Evolutionary conservation across 2,329 filamentous ascomycete genomes (phyloP).

Genomic region (Uncinocarpus reesii): DNA sequence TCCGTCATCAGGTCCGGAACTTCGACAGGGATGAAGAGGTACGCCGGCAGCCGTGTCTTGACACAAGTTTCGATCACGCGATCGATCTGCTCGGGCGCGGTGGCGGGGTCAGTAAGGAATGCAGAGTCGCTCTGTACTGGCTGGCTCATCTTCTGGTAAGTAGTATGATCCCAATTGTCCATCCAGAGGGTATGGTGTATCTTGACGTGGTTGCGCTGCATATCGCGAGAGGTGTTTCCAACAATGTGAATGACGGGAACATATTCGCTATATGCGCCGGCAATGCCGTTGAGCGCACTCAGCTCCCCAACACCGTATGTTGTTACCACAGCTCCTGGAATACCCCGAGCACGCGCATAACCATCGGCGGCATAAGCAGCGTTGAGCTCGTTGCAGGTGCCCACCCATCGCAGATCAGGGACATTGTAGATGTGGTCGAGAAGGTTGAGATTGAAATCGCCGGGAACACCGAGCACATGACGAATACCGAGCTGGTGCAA

Average conservation of each 20-base stretch:
- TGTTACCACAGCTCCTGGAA: constrained; percentile 39
- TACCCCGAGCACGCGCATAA: constrained; percentile 46
- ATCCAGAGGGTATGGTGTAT: constrained; percentile 28
- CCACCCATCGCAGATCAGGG: constrained; percentile 36
- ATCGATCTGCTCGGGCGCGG: constrained; percentile 20
- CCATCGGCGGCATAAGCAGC: constrained; percentile 40
- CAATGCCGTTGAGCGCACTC: constrained; percentile 28
- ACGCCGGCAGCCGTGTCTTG: constrained; percentile 19
- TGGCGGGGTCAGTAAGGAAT: constrained; percentile 21
- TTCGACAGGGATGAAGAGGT: constrained; percentile 22
- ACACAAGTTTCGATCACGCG: constrained; percentile 19
- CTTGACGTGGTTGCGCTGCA: constrained; percentile 38
- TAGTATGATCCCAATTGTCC: constrained; percentile 21
- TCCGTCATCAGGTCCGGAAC: constrained; percentile 17
- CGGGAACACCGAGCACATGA: constrained; percentile 16
- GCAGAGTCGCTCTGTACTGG: constrained; percentile 18
- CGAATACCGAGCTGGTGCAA: constrained; percentile 16
- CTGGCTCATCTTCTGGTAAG: constrained; percentile 18
- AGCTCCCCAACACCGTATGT: constrained; percentile 52
- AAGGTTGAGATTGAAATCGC: constrained; percentile 17
- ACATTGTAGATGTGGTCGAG: constrained; percentile 19
- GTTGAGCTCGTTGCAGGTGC: constrained; percentile 51
- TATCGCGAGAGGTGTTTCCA: constrained; percentile 41
- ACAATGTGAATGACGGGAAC: constrained; percentile 53
- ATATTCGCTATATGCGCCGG: constrained; percentile 48